Percentiles rank a stretch among this genome's conserved stretches.
These are phyloP conservation scores for Pythium dissotocum DNA, from an alignment of 352 stramenopile species.

Conservation along the genomic window DNA sequence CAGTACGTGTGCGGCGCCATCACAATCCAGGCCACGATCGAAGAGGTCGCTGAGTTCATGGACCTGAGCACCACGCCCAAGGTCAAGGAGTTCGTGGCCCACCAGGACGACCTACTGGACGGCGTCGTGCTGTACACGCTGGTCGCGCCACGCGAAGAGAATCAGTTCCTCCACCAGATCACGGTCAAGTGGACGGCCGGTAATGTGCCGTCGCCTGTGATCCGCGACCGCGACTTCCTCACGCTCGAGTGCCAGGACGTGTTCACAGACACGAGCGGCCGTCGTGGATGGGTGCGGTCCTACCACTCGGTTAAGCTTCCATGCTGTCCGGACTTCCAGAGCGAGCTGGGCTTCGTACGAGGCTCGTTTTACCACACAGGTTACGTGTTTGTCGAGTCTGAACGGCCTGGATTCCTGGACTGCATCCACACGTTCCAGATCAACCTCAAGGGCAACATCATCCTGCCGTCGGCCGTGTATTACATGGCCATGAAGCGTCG, in stretches of 20 bases:
- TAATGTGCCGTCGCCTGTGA: slow-evolving; percentile 55
- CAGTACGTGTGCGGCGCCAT: slow-evolving; percentile 63
- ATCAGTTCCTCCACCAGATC: slow-evolving; percentile 56
- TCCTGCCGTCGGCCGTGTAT: slow-evolving; percentile 45
- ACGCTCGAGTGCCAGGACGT: slow-evolving; percentile 78
- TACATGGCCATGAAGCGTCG: slow-evolving; percentile 60
- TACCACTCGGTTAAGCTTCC: slow-evolving; percentile 72
- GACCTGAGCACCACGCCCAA: slow-evolving; percentile 60
- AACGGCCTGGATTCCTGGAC: slow-evolving; percentile 57
- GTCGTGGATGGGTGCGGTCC: slow-evolving; percentile 66
- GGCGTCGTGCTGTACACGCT: slow-evolving; percentile 64
- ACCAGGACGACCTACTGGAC: slow-evolving; percentile 53
- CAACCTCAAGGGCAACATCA: slow-evolving; percentile 62
- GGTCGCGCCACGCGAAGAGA: slow-evolving; percentile 31
- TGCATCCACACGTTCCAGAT: slow-evolving; percentile 65
- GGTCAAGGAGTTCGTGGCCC: slow-evolving; percentile 41
- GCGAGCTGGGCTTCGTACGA: slow-evolving; percentile 50
- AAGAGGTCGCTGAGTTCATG: slow-evolving; percentile 73
- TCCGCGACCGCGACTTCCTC: slow-evolving; percentile 73
- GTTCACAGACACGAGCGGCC: slow-evolving; percentile 60
- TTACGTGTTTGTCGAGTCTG: slow-evolving; percentile 73
- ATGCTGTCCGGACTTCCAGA: slow-evolving; percentile 57
- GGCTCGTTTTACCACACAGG: slow-evolving; percentile 73
- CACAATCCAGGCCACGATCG: slow-evolving; percentile 56
- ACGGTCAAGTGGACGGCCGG: slow-evolving; percentile 67